Percentiles rank a stretch among this genome's conserved stretches.
Conservation (phyloP, 352 stramenopile genomes). For the Globisporangium radiosum region DNA sequence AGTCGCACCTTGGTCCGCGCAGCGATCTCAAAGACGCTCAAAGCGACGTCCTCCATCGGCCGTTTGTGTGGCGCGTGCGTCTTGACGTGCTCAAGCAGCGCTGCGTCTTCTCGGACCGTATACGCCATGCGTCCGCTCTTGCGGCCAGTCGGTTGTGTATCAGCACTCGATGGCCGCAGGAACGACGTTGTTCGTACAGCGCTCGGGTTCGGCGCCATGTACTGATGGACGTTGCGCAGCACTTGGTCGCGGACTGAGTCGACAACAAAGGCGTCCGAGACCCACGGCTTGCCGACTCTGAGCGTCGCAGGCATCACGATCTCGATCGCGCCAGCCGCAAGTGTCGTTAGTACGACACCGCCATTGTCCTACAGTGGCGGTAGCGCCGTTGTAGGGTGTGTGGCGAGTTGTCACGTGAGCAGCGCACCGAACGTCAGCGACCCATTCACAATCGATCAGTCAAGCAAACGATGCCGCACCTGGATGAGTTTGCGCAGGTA, state of each 20-base stretch:
- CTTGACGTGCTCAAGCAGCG: slow-evolving; percentile 32
- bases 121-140: slow-evolving; percentile 15
- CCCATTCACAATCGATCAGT: background rate
- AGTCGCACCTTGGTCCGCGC: slow-evolving; percentile 9
- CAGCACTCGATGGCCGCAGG: too few relatives aligned
- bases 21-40: slow-evolving; percentile 27
- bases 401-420: too few relatives aligned
- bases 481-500: slow-evolving; percentile 8
- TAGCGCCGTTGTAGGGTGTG: slow-evolving; percentile 8
- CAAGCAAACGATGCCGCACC: background rate
- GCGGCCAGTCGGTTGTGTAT: too few relatives aligned
- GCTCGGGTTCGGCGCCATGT: slow-evolving; percentile 18
- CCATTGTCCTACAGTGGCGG: background rate
- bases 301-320: slow-evolving; percentile 34
- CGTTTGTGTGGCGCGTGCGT: background rate
- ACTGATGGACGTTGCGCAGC: slow-evolving; percentile 25
- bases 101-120: slow-evolving; percentile 31
- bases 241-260: slow-evolving; percentile 30
- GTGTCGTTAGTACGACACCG: too few relatives aligned
- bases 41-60: slow-evolving; percentile 13
- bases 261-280: slow-evolving; percentile 41
- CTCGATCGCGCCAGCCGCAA: slow-evolving; percentile 16
- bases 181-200: too few relatives aligned
- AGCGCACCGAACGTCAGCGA: too few relatives aligned
- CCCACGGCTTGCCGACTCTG: slow-evolving; percentile 20